Base-by-base conservation (phyloP, 176 grass and related monocot species). In the Neostapfia colusana region DNA sequence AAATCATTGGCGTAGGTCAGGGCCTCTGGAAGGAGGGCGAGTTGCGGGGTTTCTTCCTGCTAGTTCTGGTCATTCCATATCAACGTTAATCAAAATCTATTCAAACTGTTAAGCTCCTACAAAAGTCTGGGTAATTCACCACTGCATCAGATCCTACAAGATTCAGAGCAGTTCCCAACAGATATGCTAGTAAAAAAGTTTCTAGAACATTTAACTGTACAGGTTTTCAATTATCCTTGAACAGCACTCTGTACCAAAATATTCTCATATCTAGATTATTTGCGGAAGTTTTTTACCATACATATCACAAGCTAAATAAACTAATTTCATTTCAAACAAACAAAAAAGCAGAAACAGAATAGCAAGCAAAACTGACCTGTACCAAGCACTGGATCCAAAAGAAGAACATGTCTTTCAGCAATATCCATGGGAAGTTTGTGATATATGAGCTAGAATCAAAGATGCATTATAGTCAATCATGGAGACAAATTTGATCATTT, bases 351-450 rank as follows among this genome's bases (percentile, higher is more conserved):
- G 4, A 20, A 68, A 42, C 50, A 62, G 13, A 59, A 56, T 39
- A 48, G 14, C 56, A 71, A 18, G 49, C 25, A 65, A 53, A 37
- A 92, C 86, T 69, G 42, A 99, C 91, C 95, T 90, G 95, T 99
- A 43, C 86, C 95, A 80, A 99, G 95, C 53, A 99, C 95, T 24
- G 95, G 95, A 76, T 99, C 95, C 76, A 99, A 73, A 92, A 99
- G 95, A 49, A 99, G 87, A 81, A 99, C 95, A 92, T 91, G 95
- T 1, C 89, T 81, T 82, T 99, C 95, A 85, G 89, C 89, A 69
- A 99, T 99, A 69, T 99, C 95, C 75, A 95, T 99, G 10, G 95
- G 95, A 41, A 99, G 83, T 69, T 99, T 99, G 64, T 99, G 85
- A 81, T 99, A 99, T 71, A 95, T 81, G 24, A 99, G 91, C 91